These are phyloP conservation scores for Candida schatavii DNA, from an alignment of 805 yeast genomes.

Conservation along the genomic window DNA sequence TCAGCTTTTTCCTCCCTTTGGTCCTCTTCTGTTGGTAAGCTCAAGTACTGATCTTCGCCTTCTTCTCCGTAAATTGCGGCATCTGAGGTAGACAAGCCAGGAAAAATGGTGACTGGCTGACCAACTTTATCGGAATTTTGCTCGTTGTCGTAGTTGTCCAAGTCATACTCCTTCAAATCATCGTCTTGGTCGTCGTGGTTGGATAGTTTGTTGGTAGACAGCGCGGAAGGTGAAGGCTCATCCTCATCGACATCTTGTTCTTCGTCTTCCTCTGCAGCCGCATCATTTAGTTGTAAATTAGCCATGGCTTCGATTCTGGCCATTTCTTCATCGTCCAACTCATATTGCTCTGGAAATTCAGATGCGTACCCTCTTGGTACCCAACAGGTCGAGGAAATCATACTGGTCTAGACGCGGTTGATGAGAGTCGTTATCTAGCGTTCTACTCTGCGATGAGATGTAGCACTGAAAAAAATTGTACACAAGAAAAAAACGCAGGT, in stretches of 20 bases:
- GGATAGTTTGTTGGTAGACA: conserved; percentile 26
- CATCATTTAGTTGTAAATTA: conserved; percentile 74
- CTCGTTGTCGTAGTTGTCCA: conserved; percentile 80
- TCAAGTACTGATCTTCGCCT: conserved; percentile 59
- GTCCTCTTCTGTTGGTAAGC: conserved; percentile 63
- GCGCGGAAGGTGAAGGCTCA: conserved; percentile 15
- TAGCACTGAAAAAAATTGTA: neutral
- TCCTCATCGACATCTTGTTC: conserved; percentile 29
- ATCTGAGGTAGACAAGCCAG: conserved; percentile 61
- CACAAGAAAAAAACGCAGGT: neutral
- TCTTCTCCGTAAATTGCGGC: conserved; percentile 52
- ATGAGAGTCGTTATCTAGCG: too few species aligned
- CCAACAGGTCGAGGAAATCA: conserved; percentile 94
- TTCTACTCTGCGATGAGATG: too few species aligned
- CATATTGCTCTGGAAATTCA: conserved; percentile 87
- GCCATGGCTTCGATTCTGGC: conserved; percentile 86
- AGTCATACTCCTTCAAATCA: conserved; percentile 82
- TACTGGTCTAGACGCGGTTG: too few species aligned
- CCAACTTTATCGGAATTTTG: conserved; percentile 54
- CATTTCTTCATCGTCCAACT: conserved; percentile 88
- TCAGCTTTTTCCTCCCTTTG: conserved; percentile 76
- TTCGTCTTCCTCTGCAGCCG: conserved; percentile 58
- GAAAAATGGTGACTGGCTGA: conserved; percentile 61
- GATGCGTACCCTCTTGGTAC: conserved; percentile 95
- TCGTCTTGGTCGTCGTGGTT: conserved; percentile 69